Evolutionary conservation across 306 rosid genomes (phyloP).

Genomic region (Astragalus glycyphyllos): DNA sequence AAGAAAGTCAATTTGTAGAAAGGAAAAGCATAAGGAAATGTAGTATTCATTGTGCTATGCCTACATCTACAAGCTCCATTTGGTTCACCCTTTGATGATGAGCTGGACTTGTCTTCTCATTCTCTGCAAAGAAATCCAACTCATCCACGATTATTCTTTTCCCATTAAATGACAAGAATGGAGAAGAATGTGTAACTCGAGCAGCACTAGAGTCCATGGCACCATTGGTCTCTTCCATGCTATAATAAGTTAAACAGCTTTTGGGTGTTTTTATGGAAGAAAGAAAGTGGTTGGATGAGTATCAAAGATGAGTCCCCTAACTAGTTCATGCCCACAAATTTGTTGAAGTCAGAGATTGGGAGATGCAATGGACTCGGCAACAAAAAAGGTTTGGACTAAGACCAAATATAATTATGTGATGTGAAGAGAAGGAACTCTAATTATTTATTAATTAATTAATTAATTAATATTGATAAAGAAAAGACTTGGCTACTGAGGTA

Average conservation of each 20-base stretch:
- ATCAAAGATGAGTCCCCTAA: constrained; percentile 36
- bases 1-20: neutral
- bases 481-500: constrained; percentile 42
- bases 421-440: neutral
- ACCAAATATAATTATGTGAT: constrained; percentile 42
- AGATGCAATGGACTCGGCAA: constrained; percentile 64
- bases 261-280: constrained; percentile 9
- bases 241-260: neutral
- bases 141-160: constrained; percentile 50
- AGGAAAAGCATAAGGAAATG: neutral
- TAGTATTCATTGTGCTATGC: neutral
- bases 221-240: constrained; percentile 30
- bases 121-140: constrained; percentile 57
- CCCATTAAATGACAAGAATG: constrained; percentile 40
- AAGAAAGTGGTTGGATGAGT: constrained; percentile 41
- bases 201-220: neutral
- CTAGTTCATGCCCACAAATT: constrained; percentile 39
- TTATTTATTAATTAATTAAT: neutral
- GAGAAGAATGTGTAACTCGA: constrained; percentile 27
- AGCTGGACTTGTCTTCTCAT: constrained; percentile 2
- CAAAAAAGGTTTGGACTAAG: constrained; percentile 56
- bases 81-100: constrained; percentile 20
- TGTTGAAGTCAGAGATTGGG: constrained; percentile 44
- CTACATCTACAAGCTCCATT: constrained; percentile 51
- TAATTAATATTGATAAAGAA: constrained; percentile 12